Percentiles rank a stretch among this genome's conserved stretches.
phyloP scores from a whole-genome alignment of 2,329 filamentous ascomycete genomes.

The Aspergillus phoenicis region DNA sequence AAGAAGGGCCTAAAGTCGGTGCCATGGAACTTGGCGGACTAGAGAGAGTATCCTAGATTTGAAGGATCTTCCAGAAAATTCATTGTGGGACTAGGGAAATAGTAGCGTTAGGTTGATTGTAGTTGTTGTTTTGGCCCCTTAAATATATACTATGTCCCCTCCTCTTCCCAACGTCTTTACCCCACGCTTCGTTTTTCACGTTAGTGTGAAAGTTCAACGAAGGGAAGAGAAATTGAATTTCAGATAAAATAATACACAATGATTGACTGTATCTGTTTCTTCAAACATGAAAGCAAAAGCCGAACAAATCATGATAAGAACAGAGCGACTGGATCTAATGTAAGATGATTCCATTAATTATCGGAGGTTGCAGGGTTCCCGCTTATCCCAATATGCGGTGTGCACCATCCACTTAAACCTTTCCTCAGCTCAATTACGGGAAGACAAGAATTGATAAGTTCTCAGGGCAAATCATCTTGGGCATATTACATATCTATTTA shows the following conservation, averaged over 20 bases:
- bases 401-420: background rate
- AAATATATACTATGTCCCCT: background rate
- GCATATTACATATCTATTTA: background rate
- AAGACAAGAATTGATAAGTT: background rate
- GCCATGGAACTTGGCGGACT: background rate
- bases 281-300: too few species aligned
- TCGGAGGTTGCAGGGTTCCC: background rate
- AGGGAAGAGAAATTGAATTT: too few species aligned
- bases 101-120: too few species aligned
- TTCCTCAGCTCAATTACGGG: background rate
- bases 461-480: background rate
- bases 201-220: too few species aligned
- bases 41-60: background rate
- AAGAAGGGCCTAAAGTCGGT: background rate
- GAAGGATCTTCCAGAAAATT: conserved; percentile 1
- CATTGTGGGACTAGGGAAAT: background rate
- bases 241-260: too few species aligned
- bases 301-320: background rate
- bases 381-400: conserved; percentile 1
- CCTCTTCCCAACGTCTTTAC: too few species aligned
- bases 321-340: too few species aligned
- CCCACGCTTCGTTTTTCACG: too few species aligned
- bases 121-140: background rate
- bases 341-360: too few species aligned
- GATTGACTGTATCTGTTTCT: too few species aligned